phyloP scores from a whole-genome alignment of 23 red algal species.

The Gracilaria gracilis region DNA sequence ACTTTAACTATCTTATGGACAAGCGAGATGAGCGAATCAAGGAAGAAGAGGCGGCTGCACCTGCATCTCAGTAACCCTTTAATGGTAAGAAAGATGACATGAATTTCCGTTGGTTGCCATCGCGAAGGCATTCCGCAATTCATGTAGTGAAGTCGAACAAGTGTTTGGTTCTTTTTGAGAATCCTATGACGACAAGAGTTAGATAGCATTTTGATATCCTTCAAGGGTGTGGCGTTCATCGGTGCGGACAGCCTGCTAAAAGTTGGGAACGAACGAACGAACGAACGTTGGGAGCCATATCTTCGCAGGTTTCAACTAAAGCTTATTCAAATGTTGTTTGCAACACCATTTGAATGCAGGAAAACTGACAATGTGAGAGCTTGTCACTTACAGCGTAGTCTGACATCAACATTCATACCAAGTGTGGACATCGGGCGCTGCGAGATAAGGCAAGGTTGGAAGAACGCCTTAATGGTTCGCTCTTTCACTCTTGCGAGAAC shows the following conservation, averaged over 20 bases:
- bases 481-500: too few relatives aligned
- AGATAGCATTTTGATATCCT: too few relatives aligned
- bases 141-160: not conserved
- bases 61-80: conserved; percentile 6
- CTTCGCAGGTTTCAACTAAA: not conserved
- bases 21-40: conserved; percentile 62
- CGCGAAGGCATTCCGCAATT: not conserved
- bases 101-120: not conserved
- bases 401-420: too few relatives aligned
- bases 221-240: too few relatives aligned
- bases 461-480: too few relatives aligned
- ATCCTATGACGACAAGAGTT: not conserved
- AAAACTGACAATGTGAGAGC: too few relatives aligned
- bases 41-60: conserved; percentile 2
- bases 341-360: not conserved
- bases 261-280: too few relatives aligned
- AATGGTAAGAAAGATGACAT: not conserved
- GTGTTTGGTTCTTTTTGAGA: not conserved
- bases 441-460: too few relatives aligned
- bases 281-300: not conserved
- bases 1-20: conserved; percentile 73
- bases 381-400: too few relatives aligned
- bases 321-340: conserved; percentile 11
- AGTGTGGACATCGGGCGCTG: too few relatives aligned
- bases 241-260: not conserved